A percentile compares a stretch with the other conserved stretches of the same genome.
Evolutionary conservation across 2,329 filamentous ascomycete genomes (phyloP).

Genomic region (Trichoderma asperellum): DNA sequence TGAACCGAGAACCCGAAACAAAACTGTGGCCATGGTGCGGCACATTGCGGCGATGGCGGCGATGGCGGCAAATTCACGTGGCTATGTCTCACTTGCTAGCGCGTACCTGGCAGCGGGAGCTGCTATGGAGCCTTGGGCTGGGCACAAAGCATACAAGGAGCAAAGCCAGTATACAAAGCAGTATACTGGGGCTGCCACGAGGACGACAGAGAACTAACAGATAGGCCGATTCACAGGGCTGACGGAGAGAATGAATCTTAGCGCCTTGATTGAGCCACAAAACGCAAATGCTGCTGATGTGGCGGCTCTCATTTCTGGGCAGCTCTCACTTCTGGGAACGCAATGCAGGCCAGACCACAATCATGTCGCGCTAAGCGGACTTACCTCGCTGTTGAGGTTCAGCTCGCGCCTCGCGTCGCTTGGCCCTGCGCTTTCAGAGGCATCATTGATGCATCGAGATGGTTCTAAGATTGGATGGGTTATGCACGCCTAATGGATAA

Average conservation of each 20-base stretch:
- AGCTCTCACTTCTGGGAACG: neutral
- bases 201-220: neutral
- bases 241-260: neutral
- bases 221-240: neutral
- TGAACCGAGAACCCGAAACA: conserved; percentile 7
- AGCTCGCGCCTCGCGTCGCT: conserved; percentile 16
- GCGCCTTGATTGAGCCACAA: conserved; percentile 14
- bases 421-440: neutral
- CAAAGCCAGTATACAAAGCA: neutral
- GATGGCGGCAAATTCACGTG: conserved; percentile 3
- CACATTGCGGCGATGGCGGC: conserved; percentile 7
- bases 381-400: neutral
- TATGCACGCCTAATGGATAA: neutral
- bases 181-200: neutral
- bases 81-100: neutral
- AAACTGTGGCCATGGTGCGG: neutral
- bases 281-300: neutral
- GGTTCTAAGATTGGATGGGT: neutral
- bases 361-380: neutral
- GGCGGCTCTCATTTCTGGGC: neutral
- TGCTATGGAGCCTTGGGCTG: neutral
- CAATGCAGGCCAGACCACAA: neutral
- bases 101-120: neutral
- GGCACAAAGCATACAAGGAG: neutral
- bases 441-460: neutral